These are phyloP conservation scores for Chrysoporthe deuterocubensis DNA, from an alignment of 2,329 filamentous ascomycete species.

Conservation along the genomic window DNA sequence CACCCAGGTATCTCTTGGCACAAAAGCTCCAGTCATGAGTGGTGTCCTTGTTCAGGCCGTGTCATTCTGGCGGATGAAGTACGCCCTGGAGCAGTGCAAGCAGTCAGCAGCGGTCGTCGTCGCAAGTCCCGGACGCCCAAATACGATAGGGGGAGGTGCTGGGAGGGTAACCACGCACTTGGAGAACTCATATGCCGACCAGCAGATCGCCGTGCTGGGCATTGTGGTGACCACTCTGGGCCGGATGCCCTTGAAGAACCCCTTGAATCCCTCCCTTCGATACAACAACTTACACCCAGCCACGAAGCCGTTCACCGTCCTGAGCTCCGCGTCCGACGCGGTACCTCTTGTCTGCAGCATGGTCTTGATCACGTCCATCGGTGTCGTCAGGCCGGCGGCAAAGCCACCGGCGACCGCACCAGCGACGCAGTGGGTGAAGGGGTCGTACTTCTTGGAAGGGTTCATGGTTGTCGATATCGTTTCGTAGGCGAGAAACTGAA, in stretches of 20 bases:
- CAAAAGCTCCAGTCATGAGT: not conserved
- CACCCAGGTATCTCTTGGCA: not conserved
- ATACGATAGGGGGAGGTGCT: not conserved
- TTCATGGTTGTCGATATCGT: conserved; percentile 95
- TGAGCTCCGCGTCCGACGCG: conserved; percentile 77
- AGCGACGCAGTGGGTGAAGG: conserved; percentile 89
- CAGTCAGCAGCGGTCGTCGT: conserved; percentile 27
- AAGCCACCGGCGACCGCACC: conserved; percentile 92
- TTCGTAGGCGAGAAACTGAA: conserved; percentile 98
- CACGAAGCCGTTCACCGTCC: conserved; percentile 80
- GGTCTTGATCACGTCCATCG: conserved; percentile 98
- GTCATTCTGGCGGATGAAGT: conserved; percentile 62
- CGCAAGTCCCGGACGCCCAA: not conserved
- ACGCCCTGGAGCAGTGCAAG: conserved; percentile 48
- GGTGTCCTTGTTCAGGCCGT: conserved; percentile 35
- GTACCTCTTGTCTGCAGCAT: conserved; percentile 89
- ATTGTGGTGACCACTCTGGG: conserved; percentile 94
- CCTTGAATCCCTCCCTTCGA: conserved; percentile 78
- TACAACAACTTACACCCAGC: conserved; percentile 83
- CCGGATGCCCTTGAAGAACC: conserved; percentile 92
- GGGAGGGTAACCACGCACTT: conserved; percentile 55
- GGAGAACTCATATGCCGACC: conserved; percentile 76
- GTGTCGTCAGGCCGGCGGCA: conserved; percentile 91
- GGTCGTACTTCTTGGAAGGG: conserved; percentile 83
- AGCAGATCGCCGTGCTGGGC: conserved; percentile 99